phyloP scores from a whole-genome alignment of 2,329 filamentous ascomycete genomes.

The Fusarium keratoplasticum region DNA sequence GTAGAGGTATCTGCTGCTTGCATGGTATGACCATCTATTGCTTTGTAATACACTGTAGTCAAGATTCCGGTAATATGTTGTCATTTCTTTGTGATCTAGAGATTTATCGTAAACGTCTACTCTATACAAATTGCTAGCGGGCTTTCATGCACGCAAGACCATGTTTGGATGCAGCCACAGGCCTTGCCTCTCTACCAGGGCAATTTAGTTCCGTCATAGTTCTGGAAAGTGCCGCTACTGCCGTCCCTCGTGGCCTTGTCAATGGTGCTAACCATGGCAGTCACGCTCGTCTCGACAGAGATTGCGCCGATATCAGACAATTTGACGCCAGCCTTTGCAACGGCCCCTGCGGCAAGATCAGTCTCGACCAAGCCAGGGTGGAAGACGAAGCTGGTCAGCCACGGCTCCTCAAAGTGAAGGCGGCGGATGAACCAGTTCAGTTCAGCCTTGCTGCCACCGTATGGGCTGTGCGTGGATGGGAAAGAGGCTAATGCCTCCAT shows the following conservation, averaged over 20 bases:
- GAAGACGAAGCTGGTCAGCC: constrained; percentile 33
- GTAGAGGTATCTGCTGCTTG: no score
- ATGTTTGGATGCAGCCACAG: not conserved
- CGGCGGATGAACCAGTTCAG: constrained; percentile 29
- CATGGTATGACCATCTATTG: not conserved
- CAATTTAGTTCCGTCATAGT: not conserved
- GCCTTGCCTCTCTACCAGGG: not conserved
- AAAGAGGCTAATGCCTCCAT: not conserved
- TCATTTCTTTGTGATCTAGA: no score
- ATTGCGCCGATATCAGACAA: not conserved
- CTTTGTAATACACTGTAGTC: not conserved
- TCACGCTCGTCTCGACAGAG: not conserved
- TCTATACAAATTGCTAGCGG: no score
- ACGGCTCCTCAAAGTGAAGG: constrained; percentile 40
- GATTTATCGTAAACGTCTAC: no score
- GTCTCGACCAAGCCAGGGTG: constrained; percentile 23
- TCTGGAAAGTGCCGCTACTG: not conserved
- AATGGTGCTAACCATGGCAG: not conserved
- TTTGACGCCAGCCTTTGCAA: not conserved
- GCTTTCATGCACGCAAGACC: not conserved
- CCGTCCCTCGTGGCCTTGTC: not conserved
- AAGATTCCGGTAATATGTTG: no score
- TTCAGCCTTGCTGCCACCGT: constrained; percentile 29
- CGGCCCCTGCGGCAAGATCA: not conserved
- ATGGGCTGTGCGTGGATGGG: not conserved